Percentiles rank a stretch among this genome's conserved stretches.
Evolutionary conservation across 169 alveolate genomes (phyloP).

Genomic region (Toxoplasma gondii): DNA sequence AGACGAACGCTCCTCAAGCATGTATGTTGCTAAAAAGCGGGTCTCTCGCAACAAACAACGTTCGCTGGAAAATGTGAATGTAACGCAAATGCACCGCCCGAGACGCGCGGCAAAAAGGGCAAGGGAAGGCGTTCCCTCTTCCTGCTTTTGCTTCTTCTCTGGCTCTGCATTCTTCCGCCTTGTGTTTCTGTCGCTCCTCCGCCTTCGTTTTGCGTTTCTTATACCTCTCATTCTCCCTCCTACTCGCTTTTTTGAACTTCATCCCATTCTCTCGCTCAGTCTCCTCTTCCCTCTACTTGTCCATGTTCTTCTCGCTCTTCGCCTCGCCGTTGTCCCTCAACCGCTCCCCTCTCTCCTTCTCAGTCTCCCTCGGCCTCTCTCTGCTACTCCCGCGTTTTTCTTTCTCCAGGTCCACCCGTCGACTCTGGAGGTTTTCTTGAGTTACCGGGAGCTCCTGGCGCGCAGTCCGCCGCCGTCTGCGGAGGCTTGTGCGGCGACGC

Average conservation of each 20-base stretch:
- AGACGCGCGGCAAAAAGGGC: background rate
- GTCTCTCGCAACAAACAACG: background rate
- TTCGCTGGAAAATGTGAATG: background rate
- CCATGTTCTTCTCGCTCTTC: no score
- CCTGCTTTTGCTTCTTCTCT: background rate
- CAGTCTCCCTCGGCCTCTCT: no score
- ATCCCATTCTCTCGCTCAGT: no score
- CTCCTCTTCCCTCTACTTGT: no score
- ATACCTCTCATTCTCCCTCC: no score
- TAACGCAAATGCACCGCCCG: background rate
- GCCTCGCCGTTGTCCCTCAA: no score
- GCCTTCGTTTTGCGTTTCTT: background rate
- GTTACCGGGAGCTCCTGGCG: conserved; percentile 2
- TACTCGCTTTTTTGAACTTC: no score
- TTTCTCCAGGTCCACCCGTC: background rate
- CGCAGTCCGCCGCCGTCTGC: conserved; percentile 24
- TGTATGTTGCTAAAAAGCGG: background rate
- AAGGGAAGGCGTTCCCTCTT: background rate
- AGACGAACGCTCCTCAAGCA: background rate
- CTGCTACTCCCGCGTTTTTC: background rate
- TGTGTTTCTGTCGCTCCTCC: background rate
- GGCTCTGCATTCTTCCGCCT: no score
- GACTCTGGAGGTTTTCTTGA: conserved; percentile 15
- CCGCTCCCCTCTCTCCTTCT: no score
- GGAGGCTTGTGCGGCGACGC: conserved; percentile 9